Evolutionary conservation across 2,329 filamentous ascomycete genomes (phyloP).

Genomic region (Plectosphaerella sp.): DNA sequence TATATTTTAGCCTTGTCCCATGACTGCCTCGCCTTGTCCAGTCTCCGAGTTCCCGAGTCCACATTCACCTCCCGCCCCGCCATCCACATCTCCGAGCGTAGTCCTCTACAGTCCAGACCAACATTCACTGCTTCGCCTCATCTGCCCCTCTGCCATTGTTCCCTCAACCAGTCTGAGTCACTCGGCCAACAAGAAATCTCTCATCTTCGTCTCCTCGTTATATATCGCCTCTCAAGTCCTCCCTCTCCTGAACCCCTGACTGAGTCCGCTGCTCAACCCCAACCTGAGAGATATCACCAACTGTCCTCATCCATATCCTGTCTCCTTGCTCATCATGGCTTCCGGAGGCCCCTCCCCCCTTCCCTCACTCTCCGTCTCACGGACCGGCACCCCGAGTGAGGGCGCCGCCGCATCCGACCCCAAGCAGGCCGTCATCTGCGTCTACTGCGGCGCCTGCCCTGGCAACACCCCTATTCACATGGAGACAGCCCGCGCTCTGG

Average conservation of each 20-base stretch:
- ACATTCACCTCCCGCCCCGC: too few relatives aligned
- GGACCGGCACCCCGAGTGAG: constrained; percentile 18
- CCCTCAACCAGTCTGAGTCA: neutral
- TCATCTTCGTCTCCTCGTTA: neutral
- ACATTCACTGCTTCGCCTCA: too few relatives aligned
- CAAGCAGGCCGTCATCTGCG: constrained; percentile 68
- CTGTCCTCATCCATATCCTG: neutral
- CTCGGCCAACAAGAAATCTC: neutral
- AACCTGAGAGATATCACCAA: neutral
- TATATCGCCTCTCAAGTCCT: neutral
- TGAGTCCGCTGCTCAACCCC: neutral
- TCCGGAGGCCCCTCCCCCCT: constrained; percentile 34
- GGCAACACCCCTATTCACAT: constrained; percentile 73
- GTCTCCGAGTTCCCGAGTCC: too few relatives aligned
- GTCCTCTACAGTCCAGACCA: too few relatives aligned
- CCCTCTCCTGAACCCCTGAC: too few relatives aligned
- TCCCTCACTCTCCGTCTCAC: constrained; percentile 22
- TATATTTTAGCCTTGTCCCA: too few relatives aligned
- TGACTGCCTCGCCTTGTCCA: too few relatives aligned
- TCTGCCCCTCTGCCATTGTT: neutral
- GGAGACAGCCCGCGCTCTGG: constrained; percentile 73
- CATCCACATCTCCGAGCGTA: too few relatives aligned
- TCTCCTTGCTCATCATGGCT: constrained; percentile 24
- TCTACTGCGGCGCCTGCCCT: constrained; percentile 83
- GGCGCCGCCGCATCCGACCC: constrained; percentile 17